Base-by-base conservation (phyloP, 768 basidiomycete genomes). In the Lanmaoa rubissima region DNA sequence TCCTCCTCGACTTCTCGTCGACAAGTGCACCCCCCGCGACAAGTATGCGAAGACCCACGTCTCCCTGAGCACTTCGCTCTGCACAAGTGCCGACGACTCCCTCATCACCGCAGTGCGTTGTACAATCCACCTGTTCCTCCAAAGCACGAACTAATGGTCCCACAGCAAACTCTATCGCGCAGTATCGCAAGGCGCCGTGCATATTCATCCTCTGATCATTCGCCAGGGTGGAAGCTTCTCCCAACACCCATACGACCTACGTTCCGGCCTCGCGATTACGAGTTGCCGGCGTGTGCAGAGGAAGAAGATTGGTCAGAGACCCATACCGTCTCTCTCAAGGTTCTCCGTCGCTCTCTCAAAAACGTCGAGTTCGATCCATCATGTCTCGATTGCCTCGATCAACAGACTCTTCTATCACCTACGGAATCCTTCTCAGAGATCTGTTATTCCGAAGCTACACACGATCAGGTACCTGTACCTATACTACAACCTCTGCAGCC, bases 321-420 rank as follows among this genome's bases (percentile, higher is more conserved):
- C 0, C 64, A 66, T 5, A 71, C 73, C 17, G 44, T 71, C 49
- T 60, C 63, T 17, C 64, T 73, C 54, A 70, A 66, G 26, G 69
- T 74, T 7, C 66, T 73, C 44, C 69, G 68, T 34, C 71, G 73
- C 40, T 74, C 71, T 14, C 61, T 74, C 31, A 71, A 58, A 51
- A 66, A 72, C 56, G 68, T 76, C 59, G 72, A 74, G 50, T 71
- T 79, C 56, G 76, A 78, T 63, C 67, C 71, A 10, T 61, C 72
- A 8, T 77, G 77, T 59, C 71, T 79, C 21, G 67, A 76, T 55
- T 69, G 69, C 39, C 74, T 79, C 38, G 78, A 79, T 62, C 69
- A 77, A 21, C 73, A 77, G 57, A 73, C 79, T 0, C 71, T 79
- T 12, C 62, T 73, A 32, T 69, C 72, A 0, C 78, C 78, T 11